Evolutionary conservation across 176 grass and related monocot species (phyloP).

Genomic region (Ananas comosus): DNA sequence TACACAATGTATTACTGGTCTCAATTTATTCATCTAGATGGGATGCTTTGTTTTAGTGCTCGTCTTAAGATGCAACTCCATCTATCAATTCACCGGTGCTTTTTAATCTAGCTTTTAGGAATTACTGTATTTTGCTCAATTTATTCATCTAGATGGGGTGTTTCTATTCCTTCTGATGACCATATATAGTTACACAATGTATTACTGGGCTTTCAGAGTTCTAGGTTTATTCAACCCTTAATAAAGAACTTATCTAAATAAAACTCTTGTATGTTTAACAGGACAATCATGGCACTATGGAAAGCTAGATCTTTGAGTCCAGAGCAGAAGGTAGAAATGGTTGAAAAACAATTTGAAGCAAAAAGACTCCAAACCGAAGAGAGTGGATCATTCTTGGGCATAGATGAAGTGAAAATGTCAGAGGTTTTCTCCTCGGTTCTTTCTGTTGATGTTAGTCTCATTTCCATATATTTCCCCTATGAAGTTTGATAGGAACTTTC

Average conservation of each 20-base stretch:
- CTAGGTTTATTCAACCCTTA: neutral
- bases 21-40: no score
- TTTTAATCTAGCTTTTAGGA: neutral
- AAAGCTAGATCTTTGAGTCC: conserved; percentile 77
- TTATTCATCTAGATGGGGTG: no score
- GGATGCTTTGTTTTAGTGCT: no score
- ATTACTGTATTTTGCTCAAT: neutral
- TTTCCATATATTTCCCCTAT: neutral
- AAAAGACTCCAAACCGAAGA: conserved; percentile 53
- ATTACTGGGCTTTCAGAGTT: neutral
- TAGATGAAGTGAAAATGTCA: conserved; percentile 59
- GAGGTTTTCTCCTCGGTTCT: conserved; percentile 50
- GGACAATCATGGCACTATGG: conserved; percentile 90
- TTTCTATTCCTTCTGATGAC: no score
- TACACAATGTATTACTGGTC: no score
- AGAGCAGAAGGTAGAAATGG: conserved; percentile 62
- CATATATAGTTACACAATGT: no score
- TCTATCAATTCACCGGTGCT: no score
- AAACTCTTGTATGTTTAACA: conserved; percentile 11
- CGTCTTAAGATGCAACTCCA: no score
- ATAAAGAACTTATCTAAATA: neutral
- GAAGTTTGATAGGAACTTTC: neutral
- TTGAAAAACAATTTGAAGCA: conserved; percentile 62
- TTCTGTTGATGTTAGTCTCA: conserved; percentile 46
- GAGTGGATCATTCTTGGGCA: conserved; percentile 57